These are phyloP conservation scores for Talaromyces atroroseus DNA, from an alignment of 2,329 filamentous ascomycete species.

Conservation along the genomic window DNA sequence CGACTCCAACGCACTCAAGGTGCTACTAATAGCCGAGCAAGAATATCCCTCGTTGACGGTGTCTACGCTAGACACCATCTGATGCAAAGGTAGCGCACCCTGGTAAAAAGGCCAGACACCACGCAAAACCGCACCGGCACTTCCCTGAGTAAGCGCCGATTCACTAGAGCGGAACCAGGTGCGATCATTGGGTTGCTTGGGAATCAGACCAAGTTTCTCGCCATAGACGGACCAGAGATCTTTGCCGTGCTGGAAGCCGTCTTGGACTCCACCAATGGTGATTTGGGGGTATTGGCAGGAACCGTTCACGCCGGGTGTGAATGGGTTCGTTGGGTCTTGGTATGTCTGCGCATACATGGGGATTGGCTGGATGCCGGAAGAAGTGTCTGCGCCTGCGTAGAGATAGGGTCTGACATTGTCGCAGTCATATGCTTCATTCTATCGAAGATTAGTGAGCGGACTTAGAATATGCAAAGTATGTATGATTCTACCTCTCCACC, in stretches of 20 bases:
- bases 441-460: slow-evolving; percentile 1
- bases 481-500: slow-evolving; percentile 29
- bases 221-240: slow-evolving; percentile 32
- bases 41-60: slow-evolving; percentile 33
- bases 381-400: slow-evolving; percentile 24
- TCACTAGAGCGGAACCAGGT: slow-evolving; percentile 36
- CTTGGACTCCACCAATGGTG: slow-evolving; percentile 34
- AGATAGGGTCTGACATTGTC: slow-evolving; percentile 33
- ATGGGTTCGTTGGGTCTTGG: slow-evolving; percentile 31
- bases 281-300: slow-evolving; percentile 37
- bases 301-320: slow-evolving; percentile 26
- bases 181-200: slow-evolving; percentile 21
- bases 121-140: slow-evolving; percentile 34
- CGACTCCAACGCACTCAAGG: slow-evolving; percentile 24
- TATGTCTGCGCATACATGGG: slow-evolving; percentile 35
- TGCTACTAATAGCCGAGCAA: slow-evolving; percentile 22
- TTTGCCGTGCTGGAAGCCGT: slow-evolving; percentile 34
- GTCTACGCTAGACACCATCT: slow-evolving; percentile 32
- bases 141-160: slow-evolving; percentile 32
- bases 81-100: slow-evolving; percentile 31
- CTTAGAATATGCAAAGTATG: background rate
- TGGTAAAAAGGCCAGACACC: slow-evolving; percentile 32
- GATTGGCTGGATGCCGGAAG: slow-evolving; percentile 19
- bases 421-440: slow-evolving; percentile 36
- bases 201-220: slow-evolving; percentile 28